phyloP scores from a whole-genome alignment of 257 asterid species.

The Penstemon barbatus region DNA sequence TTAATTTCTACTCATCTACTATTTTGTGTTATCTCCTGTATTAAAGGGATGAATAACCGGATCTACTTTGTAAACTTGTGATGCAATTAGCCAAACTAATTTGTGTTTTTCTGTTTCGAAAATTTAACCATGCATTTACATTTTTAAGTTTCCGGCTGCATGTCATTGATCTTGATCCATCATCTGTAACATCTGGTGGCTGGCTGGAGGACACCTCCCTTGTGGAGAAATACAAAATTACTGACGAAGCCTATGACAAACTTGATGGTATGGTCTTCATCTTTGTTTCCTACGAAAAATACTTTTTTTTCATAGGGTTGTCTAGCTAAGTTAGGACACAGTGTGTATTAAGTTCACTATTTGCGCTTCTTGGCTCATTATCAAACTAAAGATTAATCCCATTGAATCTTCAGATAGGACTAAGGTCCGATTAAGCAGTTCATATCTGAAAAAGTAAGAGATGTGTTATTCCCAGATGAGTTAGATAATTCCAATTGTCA shows the following conservation, averaged over 20 bases:
- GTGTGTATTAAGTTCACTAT: slow-evolving; percentile 1
- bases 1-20: not conserved
- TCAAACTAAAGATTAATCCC: not conserved
- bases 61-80: slow-evolving; percentile 1
- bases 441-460: not conserved
- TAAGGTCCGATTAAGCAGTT: slow-evolving; percentile 11
- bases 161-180: slow-evolving; percentile 83
- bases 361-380: not conserved
- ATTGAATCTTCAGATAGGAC: slow-evolving; percentile 5
- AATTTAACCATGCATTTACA: not conserved
- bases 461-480: too few relatives aligned
- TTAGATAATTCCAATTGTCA: not conserved
- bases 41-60: not conserved
- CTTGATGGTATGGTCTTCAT: slow-evolving; percentile 58
- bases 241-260: slow-evolving; percentile 91
- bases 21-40: not conserved
- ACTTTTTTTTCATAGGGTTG: not conserved
- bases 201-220: slow-evolving; percentile 97
- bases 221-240: slow-evolving; percentile 90
- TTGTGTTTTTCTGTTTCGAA: not conserved
- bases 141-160: slow-evolving; percentile 72
- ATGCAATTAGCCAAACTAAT: not conserved
- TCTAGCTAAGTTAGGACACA: slow-evolving; percentile 13
- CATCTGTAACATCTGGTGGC: slow-evolving; percentile 93
- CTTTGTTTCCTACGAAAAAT: not conserved